Percentiles rank a stretch among this genome's conserved stretches.
phyloP scores from a whole-genome alignment of 768 basidiomycete genomes.

The Tubosaeta brunneosetosa region DNA sequence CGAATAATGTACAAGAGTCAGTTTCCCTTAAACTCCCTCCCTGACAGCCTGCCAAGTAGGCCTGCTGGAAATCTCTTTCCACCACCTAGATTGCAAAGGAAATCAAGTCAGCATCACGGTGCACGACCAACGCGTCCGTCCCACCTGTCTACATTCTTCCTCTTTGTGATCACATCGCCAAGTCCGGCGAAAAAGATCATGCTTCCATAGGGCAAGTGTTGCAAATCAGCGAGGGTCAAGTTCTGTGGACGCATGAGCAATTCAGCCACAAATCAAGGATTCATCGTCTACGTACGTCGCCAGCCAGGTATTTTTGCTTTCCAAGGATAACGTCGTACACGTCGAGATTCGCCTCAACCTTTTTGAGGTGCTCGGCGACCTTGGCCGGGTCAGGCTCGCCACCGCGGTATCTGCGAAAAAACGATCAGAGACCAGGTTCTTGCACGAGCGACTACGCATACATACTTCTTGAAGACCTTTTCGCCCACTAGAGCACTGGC shows the following conservation, averaged over 20 bases:
- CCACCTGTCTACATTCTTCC: conserved; percentile 20
- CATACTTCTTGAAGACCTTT: conserved; percentile 42
- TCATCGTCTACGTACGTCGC: conserved; percentile 22
- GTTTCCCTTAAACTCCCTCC: conserved; percentile 20
- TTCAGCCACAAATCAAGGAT: background rate
- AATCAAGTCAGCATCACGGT: background rate
- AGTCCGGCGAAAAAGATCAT: conserved; percentile 2
- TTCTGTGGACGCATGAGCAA: conserved; percentile 1
- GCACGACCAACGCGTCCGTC: background rate
- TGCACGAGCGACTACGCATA: background rate
- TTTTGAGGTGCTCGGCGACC: background rate
- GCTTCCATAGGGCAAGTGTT: conserved; percentile 18
- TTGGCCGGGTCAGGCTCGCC: background rate
- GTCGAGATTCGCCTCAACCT: conserved; percentile 31
- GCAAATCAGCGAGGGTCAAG: conserved; percentile 20
- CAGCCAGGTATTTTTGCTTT: conserved; percentile 33
- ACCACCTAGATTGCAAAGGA: conserved; percentile 38
- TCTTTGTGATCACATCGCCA: conserved; percentile 11
- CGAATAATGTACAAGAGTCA: background rate
- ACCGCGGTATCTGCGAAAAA: background rate
- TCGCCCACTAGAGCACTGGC: conserved; percentile 41
- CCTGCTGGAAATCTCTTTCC: conserved; percentile 41
- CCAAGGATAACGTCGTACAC: conserved; percentile 33
- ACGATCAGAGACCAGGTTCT: background rate
- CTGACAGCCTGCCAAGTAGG: conserved; percentile 43